Conservation (phyloP, 768 basidiomycete genomes). For the Coprinopsis sp. region DNA sequence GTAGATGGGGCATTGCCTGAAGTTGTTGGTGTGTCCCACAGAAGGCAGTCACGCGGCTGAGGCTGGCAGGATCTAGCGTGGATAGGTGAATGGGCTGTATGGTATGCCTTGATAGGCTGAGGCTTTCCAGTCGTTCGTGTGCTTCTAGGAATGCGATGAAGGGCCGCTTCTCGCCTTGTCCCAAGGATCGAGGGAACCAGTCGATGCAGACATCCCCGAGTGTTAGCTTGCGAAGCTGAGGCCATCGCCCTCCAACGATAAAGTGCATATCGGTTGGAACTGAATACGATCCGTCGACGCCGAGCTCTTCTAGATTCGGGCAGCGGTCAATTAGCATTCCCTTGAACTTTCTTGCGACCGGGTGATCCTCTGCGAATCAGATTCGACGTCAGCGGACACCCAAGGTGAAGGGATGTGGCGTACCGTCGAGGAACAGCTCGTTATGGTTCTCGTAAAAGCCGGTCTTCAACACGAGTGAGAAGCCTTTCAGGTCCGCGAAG, state of each 20-base stretch:
- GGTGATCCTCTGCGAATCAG: constrained; percentile 41
- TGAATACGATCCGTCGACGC: constrained; percentile 49
- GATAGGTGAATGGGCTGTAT: constrained; percentile 51
- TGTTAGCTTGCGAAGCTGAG: constrained; percentile 51
- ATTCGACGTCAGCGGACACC: constrained; percentile 1
- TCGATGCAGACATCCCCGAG: constrained; percentile 66
- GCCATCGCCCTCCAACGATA: constrained; percentile 63
- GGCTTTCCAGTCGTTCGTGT: constrained; percentile 48
- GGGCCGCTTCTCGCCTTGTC: constrained; percentile 44
- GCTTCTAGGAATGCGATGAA: constrained; percentile 67
- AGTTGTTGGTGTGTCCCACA: constrained; percentile 65
- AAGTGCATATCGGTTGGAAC: constrained; percentile 52
- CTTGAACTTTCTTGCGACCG: constrained; percentile 54
- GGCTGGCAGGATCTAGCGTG: constrained; percentile 39
- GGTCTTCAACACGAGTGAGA: constrained; percentile 54
- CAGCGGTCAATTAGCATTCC: constrained; percentile 65
- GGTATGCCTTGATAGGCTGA: constrained; percentile 49
- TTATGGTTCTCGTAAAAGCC: constrained; percentile 62
- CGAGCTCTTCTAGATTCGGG: constrained; percentile 62
- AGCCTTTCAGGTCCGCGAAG: constrained; percentile 58
- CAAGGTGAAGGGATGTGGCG: constrained; percentile 13
- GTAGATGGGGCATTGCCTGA: constrained; percentile 52
- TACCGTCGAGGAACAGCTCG: constrained; percentile 55
- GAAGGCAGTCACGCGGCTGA: constrained; percentile 53
- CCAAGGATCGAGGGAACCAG: constrained; percentile 37